Evolutionary conservation across 2,329 filamentous ascomycete genomes (phyloP), one percentile per base, ranked within the genome.

Genomic region (Epichloe elymi): DNA sequence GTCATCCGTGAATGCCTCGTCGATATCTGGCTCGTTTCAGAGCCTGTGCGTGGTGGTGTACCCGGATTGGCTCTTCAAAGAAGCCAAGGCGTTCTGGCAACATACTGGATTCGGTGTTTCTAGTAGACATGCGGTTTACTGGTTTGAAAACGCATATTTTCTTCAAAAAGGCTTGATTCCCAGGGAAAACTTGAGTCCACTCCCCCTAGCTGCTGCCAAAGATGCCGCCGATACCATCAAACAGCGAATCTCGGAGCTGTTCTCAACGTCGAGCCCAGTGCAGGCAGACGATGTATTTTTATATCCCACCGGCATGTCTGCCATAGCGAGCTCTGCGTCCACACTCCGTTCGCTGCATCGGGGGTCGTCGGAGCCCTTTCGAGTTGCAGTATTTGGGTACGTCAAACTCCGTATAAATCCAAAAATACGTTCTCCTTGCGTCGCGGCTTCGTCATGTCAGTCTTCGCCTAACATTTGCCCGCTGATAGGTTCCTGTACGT

Each of bases 261-360:
- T 58, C 0, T 58, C 60, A 1, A 56, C 52, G 11, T 38, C 37
- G 7, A 49, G 39, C 35, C 33, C 12, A 11, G n/a, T 59, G 4
- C 17, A 17, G 6, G n/a, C 15, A 5, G 53, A 59, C 2, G 71
- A 76, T 55, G 67, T 79, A 0, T 75, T 68, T 46, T 62, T 79
- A 4, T 76, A 72, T 54, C 67, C 67, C 12, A 72, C 69, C 2
- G 75, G 76, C 19, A 80, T 79, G 75, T 69, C 71, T 2, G 67
- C 70, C n/a, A 72, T 80, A 14, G 56, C 56, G 5, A 58, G 59
- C 17, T 57, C 56, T 45, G 59, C 59, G 3, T 42, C 51, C 2
- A 53, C 54, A 3, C 12, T 63, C 26, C 44, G 10, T 0, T 11
- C 41, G 6, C 30, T 59, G 1, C 47, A 39, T 4, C 14, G 33